These are phyloP conservation scores for Zelonia costaricensis DNA, from an alignment of 208 protist species.

Conservation along the genomic window DNA sequence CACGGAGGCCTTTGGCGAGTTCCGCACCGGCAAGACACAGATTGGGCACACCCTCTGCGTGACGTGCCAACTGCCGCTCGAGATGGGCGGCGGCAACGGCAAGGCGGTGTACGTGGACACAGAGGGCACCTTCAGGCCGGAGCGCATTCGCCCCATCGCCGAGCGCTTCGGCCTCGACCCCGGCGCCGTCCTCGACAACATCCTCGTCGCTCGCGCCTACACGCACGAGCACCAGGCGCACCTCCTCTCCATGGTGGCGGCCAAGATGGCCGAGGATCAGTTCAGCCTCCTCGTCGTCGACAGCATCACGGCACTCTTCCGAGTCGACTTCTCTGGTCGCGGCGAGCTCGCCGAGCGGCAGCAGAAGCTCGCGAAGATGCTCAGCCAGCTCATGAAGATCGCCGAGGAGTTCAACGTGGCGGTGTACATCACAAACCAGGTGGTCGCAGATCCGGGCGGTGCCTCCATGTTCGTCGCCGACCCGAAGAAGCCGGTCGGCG, in stretches of 20 bases:
- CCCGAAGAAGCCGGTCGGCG: slow-evolving; percentile 98
- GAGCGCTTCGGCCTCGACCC: slow-evolving; percentile 95
- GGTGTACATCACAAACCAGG: slow-evolving; percentile 99
- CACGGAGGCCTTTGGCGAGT: slow-evolving; percentile 99
- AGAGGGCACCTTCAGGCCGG: slow-evolving; percentile 98
- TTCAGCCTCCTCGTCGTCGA: slow-evolving; percentile 97
- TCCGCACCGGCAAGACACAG: slow-evolving; percentile 99
- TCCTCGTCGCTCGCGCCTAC: slow-evolving; percentile 96
- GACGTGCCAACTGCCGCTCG: slow-evolving; percentile 94
- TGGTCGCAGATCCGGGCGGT: slow-evolving; percentile 98
- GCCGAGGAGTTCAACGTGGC: slow-evolving; percentile 99
- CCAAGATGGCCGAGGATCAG: slow-evolving; percentile 93
- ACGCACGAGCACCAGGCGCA: slow-evolving; percentile 95
- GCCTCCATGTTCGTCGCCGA: slow-evolving; percentile 97
- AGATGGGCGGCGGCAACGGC: slow-evolving; percentile 93
- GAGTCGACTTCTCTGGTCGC: slow-evolving; percentile 97
- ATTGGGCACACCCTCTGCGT: slow-evolving; percentile 98
- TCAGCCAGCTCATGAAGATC: slow-evolving; percentile 96
- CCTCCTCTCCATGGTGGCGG: slow-evolving; percentile 90
- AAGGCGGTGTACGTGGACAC: slow-evolving; percentile 98
- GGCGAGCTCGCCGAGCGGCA: slow-evolving; percentile 98
- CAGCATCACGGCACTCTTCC: slow-evolving; percentile 98
- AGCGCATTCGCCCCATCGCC: slow-evolving; percentile 97
- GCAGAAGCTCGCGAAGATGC: slow-evolving; percentile 93
- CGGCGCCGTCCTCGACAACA: slow-evolving; percentile 95